A percentile compares a stretch with the other conserved stretches of the same genome.
Evolutionary conservation across 306 rosid species (phyloP).

Genomic region (Cicer pinnatifidum): DNA sequence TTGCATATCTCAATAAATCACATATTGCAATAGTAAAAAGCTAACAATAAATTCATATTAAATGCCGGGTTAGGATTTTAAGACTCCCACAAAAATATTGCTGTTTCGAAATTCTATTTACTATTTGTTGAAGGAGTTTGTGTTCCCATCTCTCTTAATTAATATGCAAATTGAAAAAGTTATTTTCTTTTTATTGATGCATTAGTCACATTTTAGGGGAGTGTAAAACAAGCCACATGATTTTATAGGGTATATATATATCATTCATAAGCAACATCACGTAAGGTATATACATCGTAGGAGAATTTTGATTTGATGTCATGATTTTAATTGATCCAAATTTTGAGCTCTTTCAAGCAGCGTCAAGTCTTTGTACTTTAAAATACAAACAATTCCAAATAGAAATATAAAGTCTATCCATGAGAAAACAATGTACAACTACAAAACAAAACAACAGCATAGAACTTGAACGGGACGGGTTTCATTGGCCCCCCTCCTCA

Average conservation of each 20-base stretch:
- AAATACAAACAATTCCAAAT: conserved; percentile 12
- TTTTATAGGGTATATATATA: not conserved
- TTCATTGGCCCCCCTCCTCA: conserved; percentile 39
- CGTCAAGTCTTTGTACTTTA: not conserved
- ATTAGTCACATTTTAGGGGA: no score
- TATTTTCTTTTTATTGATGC: no score
- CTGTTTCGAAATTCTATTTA: no score
- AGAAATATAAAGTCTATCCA: conserved; percentile 18
- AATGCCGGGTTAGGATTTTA: no score
- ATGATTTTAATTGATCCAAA: conserved; percentile 1
- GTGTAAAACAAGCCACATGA: no score
- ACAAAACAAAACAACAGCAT: conserved; percentile 35
- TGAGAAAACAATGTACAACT: conserved; percentile 29
- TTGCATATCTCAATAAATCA: not conserved
- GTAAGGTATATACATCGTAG: not conserved
- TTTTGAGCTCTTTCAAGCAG: not conserved
- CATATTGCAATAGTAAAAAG: not conserved
- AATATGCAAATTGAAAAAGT: no score
- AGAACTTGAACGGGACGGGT: conserved; percentile 50
- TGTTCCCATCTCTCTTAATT: no score
- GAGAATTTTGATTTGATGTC: not conserved
- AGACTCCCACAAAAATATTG: no score
- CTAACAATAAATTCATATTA: not conserved
- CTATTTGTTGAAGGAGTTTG: no score
- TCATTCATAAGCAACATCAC: not conserved